Conservation (phyloP, 305 asterid genomes). For the Rubia peregrina region DNA sequence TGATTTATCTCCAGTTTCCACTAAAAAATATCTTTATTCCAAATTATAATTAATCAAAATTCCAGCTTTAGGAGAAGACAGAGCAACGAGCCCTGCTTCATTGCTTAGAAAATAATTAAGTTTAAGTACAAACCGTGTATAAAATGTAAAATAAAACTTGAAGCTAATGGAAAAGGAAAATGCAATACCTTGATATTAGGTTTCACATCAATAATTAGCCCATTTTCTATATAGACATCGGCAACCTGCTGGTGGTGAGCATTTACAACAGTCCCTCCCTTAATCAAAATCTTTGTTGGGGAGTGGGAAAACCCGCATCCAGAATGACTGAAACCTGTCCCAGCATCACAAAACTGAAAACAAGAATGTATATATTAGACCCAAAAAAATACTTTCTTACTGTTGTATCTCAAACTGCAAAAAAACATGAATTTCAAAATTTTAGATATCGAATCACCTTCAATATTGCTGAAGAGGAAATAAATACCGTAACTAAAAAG, state of each 20-base stretch:
- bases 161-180: conserved; percentile 10
- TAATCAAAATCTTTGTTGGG: conserved; percentile 62
- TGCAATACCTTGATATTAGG: conserved; percentile 23
- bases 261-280: conserved; percentile 94
- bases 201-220: conserved; percentile 55
- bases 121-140: background rate
- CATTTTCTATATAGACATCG: conserved; percentile 85
- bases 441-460: background rate
- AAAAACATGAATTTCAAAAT: background rate
- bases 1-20: background rate
- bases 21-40: background rate
- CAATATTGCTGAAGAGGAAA: background rate
- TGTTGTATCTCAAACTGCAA: background rate
- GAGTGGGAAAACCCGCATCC: conserved; percentile 34
- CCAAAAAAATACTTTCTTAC: background rate
- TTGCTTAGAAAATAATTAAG: background rate
- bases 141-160: conserved; percentile 1
- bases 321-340: conserved; percentile 34
- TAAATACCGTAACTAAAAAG: background rate
- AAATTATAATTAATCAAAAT: background rate
- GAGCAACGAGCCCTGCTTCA: background rate
- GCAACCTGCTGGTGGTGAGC: conserved; percentile 80
- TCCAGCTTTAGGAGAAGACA: background rate
- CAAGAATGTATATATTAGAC: background rate
- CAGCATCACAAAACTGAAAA: conserved; percentile 60